These are phyloP conservation scores for Elsinoe ampelina DNA, from an alignment of 2,329 filamentous ascomycete genomes.

Conservation along the genomic window DNA sequence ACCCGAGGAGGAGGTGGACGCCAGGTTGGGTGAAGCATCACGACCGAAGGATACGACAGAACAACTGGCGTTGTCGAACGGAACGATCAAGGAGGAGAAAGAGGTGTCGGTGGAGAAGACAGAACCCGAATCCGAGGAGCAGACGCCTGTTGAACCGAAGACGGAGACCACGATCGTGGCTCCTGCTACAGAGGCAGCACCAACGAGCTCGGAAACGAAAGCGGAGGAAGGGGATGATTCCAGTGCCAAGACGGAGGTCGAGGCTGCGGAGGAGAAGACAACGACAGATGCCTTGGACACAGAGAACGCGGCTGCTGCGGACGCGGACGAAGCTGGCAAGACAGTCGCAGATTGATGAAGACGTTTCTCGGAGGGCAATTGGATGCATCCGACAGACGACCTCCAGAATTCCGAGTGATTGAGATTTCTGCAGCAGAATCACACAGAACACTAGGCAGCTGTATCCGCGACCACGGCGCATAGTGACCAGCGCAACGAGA, in stretches of 20 bases:
- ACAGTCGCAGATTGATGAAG: slow-evolving; percentile 15
- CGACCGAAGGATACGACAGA: background rate
- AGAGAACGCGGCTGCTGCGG: slow-evolving; percentile 15
- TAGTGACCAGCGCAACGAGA: too few species aligned
- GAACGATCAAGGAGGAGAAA: slow-evolving; percentile 16
- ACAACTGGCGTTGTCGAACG: background rate
- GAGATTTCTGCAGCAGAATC: too few species aligned
- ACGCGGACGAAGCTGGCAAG: slow-evolving; percentile 15
- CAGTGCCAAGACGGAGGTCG: slow-evolving; percentile 13
- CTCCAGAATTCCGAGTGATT: too few species aligned
- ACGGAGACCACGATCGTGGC: slow-evolving; percentile 17
- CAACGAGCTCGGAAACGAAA: slow-evolving; percentile 13
- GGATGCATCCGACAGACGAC: too few species aligned
- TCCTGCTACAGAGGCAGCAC: slow-evolving; percentile 6
- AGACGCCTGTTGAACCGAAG: slow-evolving; percentile 22
- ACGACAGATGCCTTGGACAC: slow-evolving; percentile 18
- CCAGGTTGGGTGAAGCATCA: slow-evolving; percentile 15
- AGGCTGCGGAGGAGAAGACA: slow-evolving; percentile 16
- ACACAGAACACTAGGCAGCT: too few species aligned
- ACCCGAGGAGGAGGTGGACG: slow-evolving; percentile 6
- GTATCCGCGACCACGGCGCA: too few species aligned
- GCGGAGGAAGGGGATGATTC: slow-evolving; percentile 19
- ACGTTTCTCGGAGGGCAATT: too few species aligned
- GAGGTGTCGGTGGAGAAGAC: slow-evolving; percentile 19
- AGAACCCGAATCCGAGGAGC: slow-evolving; percentile 18